Base-by-base conservation (phyloP, 495 filamentous ascomycete genomes). In the Hyaloscypha bicolor region DNA sequence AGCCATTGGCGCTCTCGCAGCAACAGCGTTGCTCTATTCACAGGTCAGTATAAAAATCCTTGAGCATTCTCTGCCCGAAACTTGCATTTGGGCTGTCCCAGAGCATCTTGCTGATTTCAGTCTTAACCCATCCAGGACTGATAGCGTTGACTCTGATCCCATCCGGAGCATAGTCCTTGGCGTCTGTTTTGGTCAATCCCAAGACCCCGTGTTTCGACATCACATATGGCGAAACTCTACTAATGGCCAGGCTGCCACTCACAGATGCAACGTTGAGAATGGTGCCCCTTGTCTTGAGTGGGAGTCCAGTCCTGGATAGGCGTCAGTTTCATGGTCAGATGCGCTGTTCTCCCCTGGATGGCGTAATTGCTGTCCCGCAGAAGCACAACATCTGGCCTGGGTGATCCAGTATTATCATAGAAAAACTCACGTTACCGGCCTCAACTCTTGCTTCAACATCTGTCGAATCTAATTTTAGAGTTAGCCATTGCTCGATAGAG, bases 121-220 rank as follows among this genome's bases (percentile, higher is more conserved):
- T 67, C 30, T 31, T 52, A 19, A 55, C 30, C 58, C 51, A 60
- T 32, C 57, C 58, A 55, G 31, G 56, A 16, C 57, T 61, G n/a
- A 94, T 79, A 42, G 80, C 86, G 66, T 94, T 94, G 6, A 91
- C 85, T 19, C 89, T 76, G 57, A 94, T 91, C 6, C 81, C 79
- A 59, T 85, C 75, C 8, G 62, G 63, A 0, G 79, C 83, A 79
- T 88, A 91, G 71, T 92, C 90, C 0, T 79, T 84, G 8, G 89
- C 89, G 22, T 91, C 77, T 30, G 78, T 84, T 60, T 80, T 84
- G 19, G 81, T 83, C 62, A 92, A 77, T 60, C 83, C 80, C 31
- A 89, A 69, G 4, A 92, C 76, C 33, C 67, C 70, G 56, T 72
- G 70, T 45, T 72, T 69, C 5, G 67, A 58, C 58, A 72, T 69